Evolutionary conservation across 805 yeast genomes (phyloP).

Genomic region (Wickerhamiella shivajii): DNA sequence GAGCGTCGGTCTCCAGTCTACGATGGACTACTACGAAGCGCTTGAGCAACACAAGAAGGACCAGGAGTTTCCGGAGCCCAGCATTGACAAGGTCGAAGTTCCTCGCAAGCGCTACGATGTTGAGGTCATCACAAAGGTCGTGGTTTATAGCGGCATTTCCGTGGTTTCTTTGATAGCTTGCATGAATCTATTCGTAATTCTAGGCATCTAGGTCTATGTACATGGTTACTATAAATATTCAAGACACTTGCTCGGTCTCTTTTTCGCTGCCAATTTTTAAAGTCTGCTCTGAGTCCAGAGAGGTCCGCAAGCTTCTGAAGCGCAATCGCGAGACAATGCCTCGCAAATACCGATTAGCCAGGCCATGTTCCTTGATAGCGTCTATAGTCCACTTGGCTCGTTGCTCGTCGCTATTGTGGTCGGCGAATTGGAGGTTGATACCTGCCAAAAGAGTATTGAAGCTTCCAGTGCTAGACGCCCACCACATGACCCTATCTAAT

Average conservation of each 20-base stretch:
- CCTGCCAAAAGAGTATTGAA: not conserved
- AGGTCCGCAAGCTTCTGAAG: no score
- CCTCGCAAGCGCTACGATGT: constrained; percentile 45
- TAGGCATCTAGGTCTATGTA: constrained; percentile 2
- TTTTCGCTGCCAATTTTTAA: no score
- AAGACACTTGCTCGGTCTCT: no score
- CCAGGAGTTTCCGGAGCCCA: constrained; percentile 12
- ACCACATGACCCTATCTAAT: constrained; percentile 7
- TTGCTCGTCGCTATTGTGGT: not conserved
- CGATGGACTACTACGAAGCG: constrained; percentile 29
- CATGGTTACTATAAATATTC: not conserved
- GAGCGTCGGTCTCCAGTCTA: constrained; percentile 30
- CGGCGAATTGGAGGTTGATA: constrained; percentile 5
- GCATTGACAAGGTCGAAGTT: constrained; percentile 13
- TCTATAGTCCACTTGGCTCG: constrained; percentile 8
- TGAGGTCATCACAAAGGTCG: constrained; percentile 59
- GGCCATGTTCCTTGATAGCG: not conserved
- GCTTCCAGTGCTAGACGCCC: not conserved
- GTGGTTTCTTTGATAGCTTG: constrained; percentile 29
- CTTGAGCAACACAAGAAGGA: constrained; percentile 22
- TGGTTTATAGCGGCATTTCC: constrained; percentile 75
- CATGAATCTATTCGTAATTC: constrained; percentile 9
- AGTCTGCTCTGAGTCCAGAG: no score
- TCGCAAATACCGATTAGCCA: not conserved
- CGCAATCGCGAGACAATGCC: no score